Conservation (phyloP, 768 basidiomycete species). For the Rhizopogon roseolus region DNA sequence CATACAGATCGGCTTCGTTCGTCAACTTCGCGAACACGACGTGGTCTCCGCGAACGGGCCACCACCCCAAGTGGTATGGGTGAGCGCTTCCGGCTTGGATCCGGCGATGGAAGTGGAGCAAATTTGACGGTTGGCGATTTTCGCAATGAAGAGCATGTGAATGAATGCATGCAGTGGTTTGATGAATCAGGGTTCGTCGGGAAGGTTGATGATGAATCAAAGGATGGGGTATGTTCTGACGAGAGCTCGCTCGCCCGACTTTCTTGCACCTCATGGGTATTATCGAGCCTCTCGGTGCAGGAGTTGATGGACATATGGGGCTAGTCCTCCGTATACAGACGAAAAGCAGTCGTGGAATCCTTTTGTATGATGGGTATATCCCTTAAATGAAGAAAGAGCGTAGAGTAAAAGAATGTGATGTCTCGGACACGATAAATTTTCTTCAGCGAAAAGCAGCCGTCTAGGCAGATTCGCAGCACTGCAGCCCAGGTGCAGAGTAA, state of each 20-base stretch:
- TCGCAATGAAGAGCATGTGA: slow-evolving; percentile 9
- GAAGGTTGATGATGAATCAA: slow-evolving; percentile 12
- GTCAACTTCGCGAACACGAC: slow-evolving; percentile 7
- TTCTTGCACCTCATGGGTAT: slow-evolving; percentile 14
- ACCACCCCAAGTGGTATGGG: slow-evolving; percentile 51
- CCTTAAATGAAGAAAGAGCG: not conserved
- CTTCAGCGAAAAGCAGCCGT: not conserved
- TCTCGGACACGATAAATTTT: not conserved
- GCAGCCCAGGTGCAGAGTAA: not conserved
- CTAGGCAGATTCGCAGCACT: not conserved
- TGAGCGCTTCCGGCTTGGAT: slow-evolving; percentile 44
- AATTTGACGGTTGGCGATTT: slow-evolving; percentile 42
- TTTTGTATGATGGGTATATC: no score
- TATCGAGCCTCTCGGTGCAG: not conserved
- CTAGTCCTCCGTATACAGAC: no score
- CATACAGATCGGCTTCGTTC: slow-evolving; percentile 18
- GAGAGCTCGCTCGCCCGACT: slow-evolving; percentile 6
- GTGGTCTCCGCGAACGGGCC: slow-evolving; percentile 30
- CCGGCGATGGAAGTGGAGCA: slow-evolving; percentile 53
- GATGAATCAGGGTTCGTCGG: slow-evolving; percentile 10
- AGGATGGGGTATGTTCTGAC: slow-evolving; percentile 8
- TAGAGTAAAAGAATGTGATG: not conserved
- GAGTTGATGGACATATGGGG: slow-evolving; percentile 3
- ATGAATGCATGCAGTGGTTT: slow-evolving; percentile 9
- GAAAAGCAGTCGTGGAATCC: no score